These are phyloP conservation scores for Populus hybrid DNA, from an alignment of 441 rosid genomes.

Conservation along the genomic window DNA sequence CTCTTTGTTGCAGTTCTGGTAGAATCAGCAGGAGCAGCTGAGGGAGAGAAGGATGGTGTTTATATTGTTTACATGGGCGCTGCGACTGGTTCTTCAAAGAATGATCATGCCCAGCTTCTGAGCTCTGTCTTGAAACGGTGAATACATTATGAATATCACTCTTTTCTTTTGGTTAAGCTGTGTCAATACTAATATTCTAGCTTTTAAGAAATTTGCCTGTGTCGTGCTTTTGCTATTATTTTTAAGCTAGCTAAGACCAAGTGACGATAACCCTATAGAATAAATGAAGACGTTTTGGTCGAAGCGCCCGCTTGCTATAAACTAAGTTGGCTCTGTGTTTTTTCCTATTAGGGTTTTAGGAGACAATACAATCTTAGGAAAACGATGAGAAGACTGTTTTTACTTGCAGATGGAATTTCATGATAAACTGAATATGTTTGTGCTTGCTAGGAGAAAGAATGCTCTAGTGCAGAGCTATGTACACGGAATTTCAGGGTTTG, in stretches of 20 bases:
- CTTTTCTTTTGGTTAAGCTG: neutral
- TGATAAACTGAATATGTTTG: no score
- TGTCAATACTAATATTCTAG: neutral
- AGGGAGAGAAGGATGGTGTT: constrained; percentile 32
- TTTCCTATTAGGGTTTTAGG: neutral
- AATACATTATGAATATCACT: constrained; percentile 1
- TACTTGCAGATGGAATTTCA: neutral
- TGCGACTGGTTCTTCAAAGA: constrained; percentile 37
- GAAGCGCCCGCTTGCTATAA: neutral
- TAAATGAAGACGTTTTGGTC: neutral
- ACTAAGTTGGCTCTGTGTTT: neutral
- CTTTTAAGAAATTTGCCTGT: neutral
- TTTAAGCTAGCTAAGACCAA: neutral
- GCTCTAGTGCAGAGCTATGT: constrained; percentile 51
- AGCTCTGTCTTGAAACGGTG: constrained; percentile 49
- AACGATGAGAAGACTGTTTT: neutral
- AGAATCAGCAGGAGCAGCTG: neutral
- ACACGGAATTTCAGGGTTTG: constrained; percentile 77
- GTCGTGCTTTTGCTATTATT: neutral
- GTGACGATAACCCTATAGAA: neutral
- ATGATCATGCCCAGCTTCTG: constrained; percentile 47
- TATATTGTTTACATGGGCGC: constrained; percentile 83
- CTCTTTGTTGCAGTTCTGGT: neutral
- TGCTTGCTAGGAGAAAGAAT: constrained; percentile 35
- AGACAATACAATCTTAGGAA: neutral